These are phyloP conservation scores for Pterocarpus macrocarpus DNA, from an alignment of 306 rosid genomes.

Conservation along the genomic window DNA sequence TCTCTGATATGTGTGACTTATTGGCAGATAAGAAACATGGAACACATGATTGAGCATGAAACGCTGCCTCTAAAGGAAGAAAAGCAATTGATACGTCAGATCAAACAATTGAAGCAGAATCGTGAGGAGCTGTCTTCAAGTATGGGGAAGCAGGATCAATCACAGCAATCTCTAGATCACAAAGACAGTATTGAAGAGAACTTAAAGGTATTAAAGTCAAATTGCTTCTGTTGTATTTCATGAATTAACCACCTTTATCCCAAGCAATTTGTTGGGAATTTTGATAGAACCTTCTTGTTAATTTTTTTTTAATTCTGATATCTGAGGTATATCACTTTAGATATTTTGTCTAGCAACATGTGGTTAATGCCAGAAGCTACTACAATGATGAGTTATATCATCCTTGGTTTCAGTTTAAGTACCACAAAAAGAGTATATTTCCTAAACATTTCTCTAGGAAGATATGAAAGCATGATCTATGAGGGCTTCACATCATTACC, in stretches of 20 bases:
- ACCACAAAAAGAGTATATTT: not conserved
- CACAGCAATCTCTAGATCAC: conserved; percentile 63
- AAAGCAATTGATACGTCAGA: conserved; percentile 79
- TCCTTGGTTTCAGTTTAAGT: not conserved
- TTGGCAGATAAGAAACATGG: conserved; percentile 75
- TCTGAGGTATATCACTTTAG: not conserved
- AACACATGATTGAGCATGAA: conserved; percentile 80
- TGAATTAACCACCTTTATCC: conserved; percentile 11
- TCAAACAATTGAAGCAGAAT: conserved; percentile 76
- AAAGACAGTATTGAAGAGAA: conserved; percentile 71
- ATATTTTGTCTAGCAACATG: conserved; percentile 22
- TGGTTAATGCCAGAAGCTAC: not conserved
- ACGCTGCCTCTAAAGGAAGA: conserved; percentile 84
- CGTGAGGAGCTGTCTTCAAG: conserved; percentile 71
- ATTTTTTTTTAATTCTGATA: not conserved
- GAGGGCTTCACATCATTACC: not conserved
- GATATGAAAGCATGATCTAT: not conserved
- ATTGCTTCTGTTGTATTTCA: conserved; percentile 23
- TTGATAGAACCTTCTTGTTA: not conserved
- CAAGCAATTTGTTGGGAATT: not conserved
- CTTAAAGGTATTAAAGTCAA: conserved; percentile 57
- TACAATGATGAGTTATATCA: not conserved
- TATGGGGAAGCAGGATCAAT: conserved; percentile 69
- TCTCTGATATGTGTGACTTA: conserved; percentile 34
- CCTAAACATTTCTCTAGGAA: not conserved